Evolutionary conservation across 2,329 filamentous ascomycete species (phyloP), one percentile per base, ranked within the genome.

Genomic region (Aspergillus sp.): DNA sequence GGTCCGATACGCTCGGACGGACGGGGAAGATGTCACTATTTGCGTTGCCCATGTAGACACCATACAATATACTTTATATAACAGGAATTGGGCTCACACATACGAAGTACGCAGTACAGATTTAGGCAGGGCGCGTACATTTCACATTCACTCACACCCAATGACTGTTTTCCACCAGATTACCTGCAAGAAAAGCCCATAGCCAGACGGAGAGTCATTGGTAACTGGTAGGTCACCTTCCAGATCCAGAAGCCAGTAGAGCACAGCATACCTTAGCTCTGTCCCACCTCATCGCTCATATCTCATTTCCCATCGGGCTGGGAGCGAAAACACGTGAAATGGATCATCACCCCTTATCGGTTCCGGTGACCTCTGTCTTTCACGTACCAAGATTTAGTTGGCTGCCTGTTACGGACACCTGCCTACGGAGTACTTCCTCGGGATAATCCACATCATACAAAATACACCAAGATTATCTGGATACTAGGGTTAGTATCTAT

Each of bases 381-480:
- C 61, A 61, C 47, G 63, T 63, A 66, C 63, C 65, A 67, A 67
- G 62, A 65, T 66, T 66, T 54, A 29, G n/a, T 51, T 32, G 36
- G 36, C 4, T 42, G 16, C 36, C 16, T 42, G 16, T 39, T 39
- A n/a, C 6, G 36, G 36, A 39, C 14, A 39, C 36, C 36, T 39
- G 36, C 36, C 36, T 16, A n/a, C 36, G 14, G 22, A 22, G 22
- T 12, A 39, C 11, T 42, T 16, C 16, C 36, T 42, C 26, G 26
- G 26, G 7, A n/a, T 16, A 16, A n/a, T n/a, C n/a, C 36, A 14
- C 16, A n/a, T 14, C 2, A n/a, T 42, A 42, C 36, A n/a, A 14
- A 42, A 14, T 42, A n/a, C 14, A 24, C 24, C 4, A 7, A 42
- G 16, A 42, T 16, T 42, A 14, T n/a, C 36, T 36, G 12, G 32